Conservation (phyloP, 208 protist genomes). For the Acanthamoeba royreba region DNA sequence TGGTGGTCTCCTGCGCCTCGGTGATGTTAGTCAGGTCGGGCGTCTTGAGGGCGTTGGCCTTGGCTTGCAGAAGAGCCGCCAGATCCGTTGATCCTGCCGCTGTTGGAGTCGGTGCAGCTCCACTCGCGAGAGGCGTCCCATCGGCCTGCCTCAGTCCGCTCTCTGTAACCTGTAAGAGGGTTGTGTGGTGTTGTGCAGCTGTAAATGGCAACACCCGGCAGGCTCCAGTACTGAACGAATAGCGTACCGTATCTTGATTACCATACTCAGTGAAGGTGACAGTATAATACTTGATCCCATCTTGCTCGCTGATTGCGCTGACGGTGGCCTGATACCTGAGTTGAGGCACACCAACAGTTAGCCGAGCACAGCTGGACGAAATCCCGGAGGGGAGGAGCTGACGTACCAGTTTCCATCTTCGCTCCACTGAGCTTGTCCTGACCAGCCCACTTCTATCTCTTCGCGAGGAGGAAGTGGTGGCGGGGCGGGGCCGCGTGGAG, state of each 20-base stretch:
- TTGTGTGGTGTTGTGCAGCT: too few species aligned
- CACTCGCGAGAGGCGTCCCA: not conserved
- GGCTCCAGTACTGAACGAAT: not conserved
- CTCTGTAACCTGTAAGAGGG: not conserved
- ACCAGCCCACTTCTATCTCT: not conserved
- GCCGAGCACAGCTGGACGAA: not conserved
- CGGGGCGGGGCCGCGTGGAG: not conserved
- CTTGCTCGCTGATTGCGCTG: not conserved
- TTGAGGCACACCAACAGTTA: not conserved
- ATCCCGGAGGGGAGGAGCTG: not conserved
- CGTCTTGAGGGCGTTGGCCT: not conserved
- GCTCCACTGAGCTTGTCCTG: not conserved
- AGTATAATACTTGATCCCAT: not conserved
- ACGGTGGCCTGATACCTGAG: not conserved
- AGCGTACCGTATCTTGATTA: not conserved
- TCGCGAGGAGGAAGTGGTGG: not conserved
- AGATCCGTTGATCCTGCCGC: not conserved
- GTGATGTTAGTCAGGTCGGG: conserved; percentile 30
- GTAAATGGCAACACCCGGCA: too few species aligned
- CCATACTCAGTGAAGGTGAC: conserved; percentile 42
- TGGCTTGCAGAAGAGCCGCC: not conserved
- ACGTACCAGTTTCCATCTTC: not conserved
- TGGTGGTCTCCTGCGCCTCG: not conserved
- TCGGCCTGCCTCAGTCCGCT: not conserved
- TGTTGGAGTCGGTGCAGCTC: not conserved